A percentile compares a stretch with the other conserved stretches of the same genome.
Evolutionary conservation across 306 rosid species (phyloP).

Genomic region (Medicago arabica): DNA sequence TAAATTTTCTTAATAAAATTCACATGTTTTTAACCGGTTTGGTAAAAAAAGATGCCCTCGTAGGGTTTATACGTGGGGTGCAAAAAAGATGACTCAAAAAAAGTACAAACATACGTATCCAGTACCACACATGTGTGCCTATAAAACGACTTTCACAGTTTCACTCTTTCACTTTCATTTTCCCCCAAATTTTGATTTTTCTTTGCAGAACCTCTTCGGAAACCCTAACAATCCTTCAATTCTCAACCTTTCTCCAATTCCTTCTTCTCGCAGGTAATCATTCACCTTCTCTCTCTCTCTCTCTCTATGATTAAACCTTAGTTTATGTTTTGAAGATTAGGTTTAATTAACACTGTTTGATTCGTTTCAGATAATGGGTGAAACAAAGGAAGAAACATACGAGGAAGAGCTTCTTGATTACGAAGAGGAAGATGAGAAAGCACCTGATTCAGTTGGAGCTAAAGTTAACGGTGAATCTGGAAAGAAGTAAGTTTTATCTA

Average conservation of each 20-base stretch:
- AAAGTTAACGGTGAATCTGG: constrained; percentile 91
- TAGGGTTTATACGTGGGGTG: background rate
- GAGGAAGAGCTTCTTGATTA: constrained; percentile 98
- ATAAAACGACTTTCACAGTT: background rate
- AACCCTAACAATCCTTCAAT: constrained; percentile 36
- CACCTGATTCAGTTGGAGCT: constrained; percentile 70
- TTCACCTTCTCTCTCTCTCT: background rate
- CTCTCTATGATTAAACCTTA: constrained; percentile 38
- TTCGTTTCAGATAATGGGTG: constrained; percentile 76
- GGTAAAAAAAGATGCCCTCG: too few species aligned
- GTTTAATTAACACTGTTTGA: constrained; percentile 2
- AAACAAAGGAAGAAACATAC: constrained; percentile 83
- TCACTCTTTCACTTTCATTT: background rate
- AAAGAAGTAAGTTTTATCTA: constrained; percentile 64
- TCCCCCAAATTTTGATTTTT: constrained; percentile 53
- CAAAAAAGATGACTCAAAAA: background rate
- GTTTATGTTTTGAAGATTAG: constrained; percentile 11
- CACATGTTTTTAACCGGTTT: too few species aligned
- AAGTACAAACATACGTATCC: background rate
- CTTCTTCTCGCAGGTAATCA: constrained; percentile 54
- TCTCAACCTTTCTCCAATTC: background rate
- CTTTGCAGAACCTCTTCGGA: constrained; percentile 69
- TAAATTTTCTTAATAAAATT: too few species aligned
- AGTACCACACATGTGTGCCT: background rate
- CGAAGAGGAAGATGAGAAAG: constrained; percentile 95